Base-by-base conservation (phyloP, 73 alveolate genomes). In the Symbiodinium pilosum region DNA sequence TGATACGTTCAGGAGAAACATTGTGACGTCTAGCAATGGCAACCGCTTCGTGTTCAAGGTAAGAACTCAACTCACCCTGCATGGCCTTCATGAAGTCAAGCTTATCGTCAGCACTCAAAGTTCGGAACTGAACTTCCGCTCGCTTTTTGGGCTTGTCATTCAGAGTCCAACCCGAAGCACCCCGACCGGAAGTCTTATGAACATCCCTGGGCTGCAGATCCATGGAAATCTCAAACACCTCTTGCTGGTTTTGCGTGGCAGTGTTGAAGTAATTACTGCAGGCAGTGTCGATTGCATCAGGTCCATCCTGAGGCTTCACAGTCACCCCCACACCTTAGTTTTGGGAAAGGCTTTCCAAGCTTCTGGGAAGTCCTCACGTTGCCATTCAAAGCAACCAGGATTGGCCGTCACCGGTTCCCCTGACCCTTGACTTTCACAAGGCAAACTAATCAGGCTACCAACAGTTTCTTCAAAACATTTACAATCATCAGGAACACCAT, bases 41-140 rank as follows among this genome's bases (percentile, higher is more conserved):
- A 0, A 87, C 94, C 2, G 94, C 94, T 38, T 87, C 94, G 56
- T 87, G 94, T 5, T 87, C 85, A n/a, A 87, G 84, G 56, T 87
- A 87, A 0, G 94, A 87, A 0, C 94, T 56, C 0, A 87, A 2
- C 30, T 87, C 94, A 36, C 32, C 59, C 43, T 87, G 18, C 94
- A 87, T 87, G 32, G 94, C 94, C 16, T 11, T 38, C 9, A 87
- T 21, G n/a, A 87, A 87, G n/a, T 41, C 84, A 38, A 87, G 32
- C n/a, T 87, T 87, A 32, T 87, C 84, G 9, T 34, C 84, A 2
- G 52, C 94, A 20, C 3, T 4, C 59, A 87, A 51, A 6, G 77
- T 14, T 11, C 64, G 2, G 41, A 87, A 87, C 64, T 52, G 94
- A 38, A 87, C 94, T 43, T 87, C 94, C 20, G 94, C 94, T 38